A percentile compares a stretch with the other conserved stretches of the same genome.
Evolutionary conservation across 257 asterid species (phyloP).

Genomic region (Solanum peruvianum): DNA sequence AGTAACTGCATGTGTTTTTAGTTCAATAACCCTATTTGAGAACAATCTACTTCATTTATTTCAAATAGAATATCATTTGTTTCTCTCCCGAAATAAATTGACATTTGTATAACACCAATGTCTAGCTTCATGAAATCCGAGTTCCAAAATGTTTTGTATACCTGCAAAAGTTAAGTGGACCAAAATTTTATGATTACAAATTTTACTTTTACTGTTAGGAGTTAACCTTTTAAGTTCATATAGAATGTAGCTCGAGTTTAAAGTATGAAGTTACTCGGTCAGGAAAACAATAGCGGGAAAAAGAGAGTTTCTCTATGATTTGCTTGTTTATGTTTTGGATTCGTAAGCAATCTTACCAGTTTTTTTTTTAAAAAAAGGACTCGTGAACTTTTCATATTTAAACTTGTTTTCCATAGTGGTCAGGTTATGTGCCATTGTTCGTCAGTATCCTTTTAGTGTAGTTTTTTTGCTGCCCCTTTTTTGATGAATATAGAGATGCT

Average conservation of each 20-base stretch:
- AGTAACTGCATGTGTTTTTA: neutral
- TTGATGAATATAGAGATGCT: neutral
- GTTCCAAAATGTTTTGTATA: neutral
- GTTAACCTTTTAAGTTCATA: neutral
- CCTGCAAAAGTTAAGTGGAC: neutral
- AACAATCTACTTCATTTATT: neutral
- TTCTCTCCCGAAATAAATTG: neutral
- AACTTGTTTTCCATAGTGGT: neutral
- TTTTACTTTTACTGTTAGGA: neutral
- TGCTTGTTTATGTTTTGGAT: neutral
- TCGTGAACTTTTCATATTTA: neutral
- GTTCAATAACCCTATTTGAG: neutral
- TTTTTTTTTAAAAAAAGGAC: neutral
- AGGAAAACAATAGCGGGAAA: neutral
- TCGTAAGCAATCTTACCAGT: neutral
- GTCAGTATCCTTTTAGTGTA: neutral
- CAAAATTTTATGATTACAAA: neutral
- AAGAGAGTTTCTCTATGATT: neutral
- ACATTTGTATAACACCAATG: neutral
- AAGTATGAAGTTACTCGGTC: neutral
- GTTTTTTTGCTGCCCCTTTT: conserved; percentile 3
- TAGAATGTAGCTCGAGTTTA: neutral
- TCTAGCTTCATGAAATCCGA: neutral
- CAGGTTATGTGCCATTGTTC: neutral
- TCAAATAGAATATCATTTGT: neutral